These are phyloP conservation scores for Camelina neglecta DNA, from an alignment of 345 rosid genomes.

Conservation along the genomic window DNA sequence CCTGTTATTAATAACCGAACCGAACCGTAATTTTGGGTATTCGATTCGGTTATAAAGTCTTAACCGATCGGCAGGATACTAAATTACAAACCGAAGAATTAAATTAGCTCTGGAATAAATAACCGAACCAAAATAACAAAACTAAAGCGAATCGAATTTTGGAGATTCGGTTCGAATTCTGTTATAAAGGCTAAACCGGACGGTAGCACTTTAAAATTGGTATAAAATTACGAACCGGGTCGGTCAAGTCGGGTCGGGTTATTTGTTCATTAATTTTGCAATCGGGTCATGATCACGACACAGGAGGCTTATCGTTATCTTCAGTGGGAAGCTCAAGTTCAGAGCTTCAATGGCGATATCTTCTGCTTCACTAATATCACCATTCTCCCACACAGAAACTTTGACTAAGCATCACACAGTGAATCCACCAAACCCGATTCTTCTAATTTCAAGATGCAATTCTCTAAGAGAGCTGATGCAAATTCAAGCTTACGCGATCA, in stretches of 20 bases:
- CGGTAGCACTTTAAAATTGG: no score
- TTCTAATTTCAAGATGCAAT: conserved; percentile 56
- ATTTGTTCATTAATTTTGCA: background rate
- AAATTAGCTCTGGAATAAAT: no score
- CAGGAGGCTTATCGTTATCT: conserved; percentile 19
- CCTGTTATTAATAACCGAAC: no score
- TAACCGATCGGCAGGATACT: no score
- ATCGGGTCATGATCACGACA: conserved; percentile 21
- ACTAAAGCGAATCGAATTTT: no score
- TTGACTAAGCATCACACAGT: conserved; percentile 2
- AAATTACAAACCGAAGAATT: no score
- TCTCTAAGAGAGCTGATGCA: conserved; percentile 68
- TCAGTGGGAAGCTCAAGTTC: conserved; percentile 34
- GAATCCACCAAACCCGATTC: conserved; percentile 43
- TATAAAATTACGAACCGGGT: conserved; percentile 13
- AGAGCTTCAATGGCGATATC: conserved; percentile 52
- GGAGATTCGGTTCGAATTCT: no score
- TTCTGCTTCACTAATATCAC: conserved; percentile 30
- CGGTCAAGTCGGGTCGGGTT: conserved; percentile 4
- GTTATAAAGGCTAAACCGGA: no score
- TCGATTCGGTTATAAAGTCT: no score
- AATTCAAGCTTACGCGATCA: conserved; percentile 67
- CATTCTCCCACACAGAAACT: conserved; percentile 34
- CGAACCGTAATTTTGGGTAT: no score
- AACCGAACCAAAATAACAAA: no score